Percentiles rank a stretch among this genome's conserved stretches.
These are phyloP conservation scores for Aegilops bicornis DNA, from an alignment of 176 grass and related monocot genomes.

Conservation along the genomic window DNA sequence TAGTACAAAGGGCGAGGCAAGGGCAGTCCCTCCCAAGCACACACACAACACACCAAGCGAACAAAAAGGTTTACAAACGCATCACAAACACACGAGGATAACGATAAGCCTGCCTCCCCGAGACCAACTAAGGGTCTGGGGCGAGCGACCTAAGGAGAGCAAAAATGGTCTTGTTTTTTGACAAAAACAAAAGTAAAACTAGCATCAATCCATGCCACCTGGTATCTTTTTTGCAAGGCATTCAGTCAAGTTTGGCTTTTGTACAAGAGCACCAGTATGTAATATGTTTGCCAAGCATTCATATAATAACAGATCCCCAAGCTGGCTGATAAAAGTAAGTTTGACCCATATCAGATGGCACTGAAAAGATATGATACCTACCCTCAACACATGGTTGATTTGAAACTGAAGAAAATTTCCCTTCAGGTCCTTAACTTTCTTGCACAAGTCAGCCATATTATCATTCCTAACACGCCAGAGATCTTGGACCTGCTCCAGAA, in stretches of 20 bases:
- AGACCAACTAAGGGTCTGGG: no score
- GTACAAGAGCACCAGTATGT: neutral
- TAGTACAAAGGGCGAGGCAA: no score
- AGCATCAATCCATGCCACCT: neutral
- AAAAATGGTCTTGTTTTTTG: neutral
- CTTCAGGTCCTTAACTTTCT: conserved; percentile 54
- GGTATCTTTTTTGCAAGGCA: conserved; percentile 6
- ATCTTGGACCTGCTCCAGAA: conserved; percentile 50
- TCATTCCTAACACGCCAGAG: conserved; percentile 40
- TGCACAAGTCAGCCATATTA: conserved; percentile 54
- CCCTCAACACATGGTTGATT: conserved; percentile 55
- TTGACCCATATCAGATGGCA: conserved; percentile 2
- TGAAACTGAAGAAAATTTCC: conserved; percentile 40
- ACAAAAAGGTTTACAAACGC: no score
- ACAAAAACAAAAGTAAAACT: neutral
- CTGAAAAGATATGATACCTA: conserved; percentile 14
- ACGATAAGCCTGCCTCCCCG: no score
- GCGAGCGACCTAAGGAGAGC: no score
- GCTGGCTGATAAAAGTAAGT: neutral
- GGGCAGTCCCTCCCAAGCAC: no score
- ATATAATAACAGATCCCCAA: neutral
- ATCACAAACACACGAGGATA: no score
- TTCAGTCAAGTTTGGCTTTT: neutral
- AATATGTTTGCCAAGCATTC: neutral
- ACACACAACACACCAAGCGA: no score